These are phyloP conservation scores for Skeletonema menzelii DNA, from an alignment of 108 stramenopile species.

Conservation along the genomic window DNA sequence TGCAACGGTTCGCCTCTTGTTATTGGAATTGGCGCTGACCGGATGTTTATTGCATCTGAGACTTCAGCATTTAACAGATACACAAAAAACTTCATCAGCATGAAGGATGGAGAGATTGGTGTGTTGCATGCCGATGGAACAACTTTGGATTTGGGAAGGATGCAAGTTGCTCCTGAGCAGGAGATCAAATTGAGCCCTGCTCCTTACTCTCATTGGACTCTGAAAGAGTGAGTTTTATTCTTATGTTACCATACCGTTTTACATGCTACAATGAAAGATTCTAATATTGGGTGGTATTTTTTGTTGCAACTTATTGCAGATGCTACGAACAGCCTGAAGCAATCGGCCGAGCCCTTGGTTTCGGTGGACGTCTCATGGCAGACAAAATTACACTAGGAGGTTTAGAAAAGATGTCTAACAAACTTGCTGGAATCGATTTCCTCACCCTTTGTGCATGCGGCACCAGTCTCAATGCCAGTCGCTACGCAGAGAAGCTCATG, in stretches of 20 bases:
- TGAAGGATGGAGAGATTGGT: conserved; percentile 99
- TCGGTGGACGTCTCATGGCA: conserved; percentile 77
- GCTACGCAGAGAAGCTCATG: conserved; percentile 96
- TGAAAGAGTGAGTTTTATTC: conserved; percentile 56
- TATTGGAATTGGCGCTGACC: conserved; percentile 93
- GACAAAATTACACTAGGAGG: conserved; percentile 81
- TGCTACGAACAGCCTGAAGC: conserved; percentile 93
- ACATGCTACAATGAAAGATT: background rate
- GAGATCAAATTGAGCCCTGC: conserved; percentile 86
- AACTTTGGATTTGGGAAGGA: conserved; percentile 85
- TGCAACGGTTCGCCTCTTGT: conserved; percentile 98
- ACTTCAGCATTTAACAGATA: conserved; percentile 97
- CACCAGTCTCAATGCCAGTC: conserved; percentile 90
- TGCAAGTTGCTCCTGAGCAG: conserved; percentile 87
- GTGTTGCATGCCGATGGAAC: conserved; percentile 91
- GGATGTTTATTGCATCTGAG: conserved; percentile 96
- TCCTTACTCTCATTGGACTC: conserved; percentile 93
- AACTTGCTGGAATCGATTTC: conserved; percentile 69
- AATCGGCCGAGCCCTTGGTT: conserved; percentile 87
- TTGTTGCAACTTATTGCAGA: background rate
- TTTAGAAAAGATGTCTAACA: conserved; percentile 70
- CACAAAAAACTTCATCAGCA: conserved; percentile 97
- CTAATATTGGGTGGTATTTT: background rate
- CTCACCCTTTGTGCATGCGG: conserved; percentile 93
- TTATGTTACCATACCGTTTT: background rate